These are phyloP conservation scores for Glaciozyma antarctica DNA, from an alignment of 768 basidiomycete species.

Conservation along the genomic window DNA sequence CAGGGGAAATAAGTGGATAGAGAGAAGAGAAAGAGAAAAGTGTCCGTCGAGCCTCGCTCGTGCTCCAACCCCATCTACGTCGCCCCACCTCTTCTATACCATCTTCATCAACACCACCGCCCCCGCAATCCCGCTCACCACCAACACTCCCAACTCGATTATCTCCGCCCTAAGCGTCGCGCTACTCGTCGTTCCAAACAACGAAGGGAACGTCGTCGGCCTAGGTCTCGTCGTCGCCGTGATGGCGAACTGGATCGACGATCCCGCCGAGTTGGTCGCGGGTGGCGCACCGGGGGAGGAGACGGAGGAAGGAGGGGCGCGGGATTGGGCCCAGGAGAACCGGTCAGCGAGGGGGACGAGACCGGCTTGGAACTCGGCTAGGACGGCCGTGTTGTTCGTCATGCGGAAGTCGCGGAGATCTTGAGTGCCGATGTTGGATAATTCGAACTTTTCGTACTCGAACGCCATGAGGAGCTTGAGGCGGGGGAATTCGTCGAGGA, in stretches of 20 bases:
- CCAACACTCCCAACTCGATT: constrained; percentile 22
- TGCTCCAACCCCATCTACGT: not conserved
- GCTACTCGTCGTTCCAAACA: constrained; percentile 26
- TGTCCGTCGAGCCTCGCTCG: too few relatives aligned
- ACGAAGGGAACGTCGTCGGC: constrained; percentile 28
- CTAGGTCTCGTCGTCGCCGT: constrained; percentile 27
- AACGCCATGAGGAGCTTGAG: constrained; percentile 37
- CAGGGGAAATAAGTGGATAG: not conserved
- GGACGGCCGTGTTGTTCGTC: constrained; percentile 32
- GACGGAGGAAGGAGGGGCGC: constrained; percentile 24
- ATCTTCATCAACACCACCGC: constrained; percentile 28
- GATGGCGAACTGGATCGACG: constrained; percentile 21
- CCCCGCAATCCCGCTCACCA: constrained; percentile 20
- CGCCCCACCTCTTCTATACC: constrained; percentile 5
- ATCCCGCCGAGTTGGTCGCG: constrained; percentile 26
- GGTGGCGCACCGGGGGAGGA: constrained; percentile 20
- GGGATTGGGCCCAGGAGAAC: constrained; percentile 31
- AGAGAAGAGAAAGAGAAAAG: not conserved
- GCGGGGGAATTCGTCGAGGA: constrained; percentile 32
- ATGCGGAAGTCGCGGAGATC: constrained; percentile 35
- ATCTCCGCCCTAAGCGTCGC: constrained; percentile 21
- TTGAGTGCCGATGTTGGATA: constrained; percentile 18
- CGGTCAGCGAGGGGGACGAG: constrained; percentile 23
- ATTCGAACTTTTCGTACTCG: constrained; percentile 37
- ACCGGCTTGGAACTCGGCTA: constrained; percentile 24